Evolutionary conservation across 345 rosid species (phyloP), one percentile per base, ranked within the genome.

Genomic region (Cardiospermum halicacabum): DNA sequence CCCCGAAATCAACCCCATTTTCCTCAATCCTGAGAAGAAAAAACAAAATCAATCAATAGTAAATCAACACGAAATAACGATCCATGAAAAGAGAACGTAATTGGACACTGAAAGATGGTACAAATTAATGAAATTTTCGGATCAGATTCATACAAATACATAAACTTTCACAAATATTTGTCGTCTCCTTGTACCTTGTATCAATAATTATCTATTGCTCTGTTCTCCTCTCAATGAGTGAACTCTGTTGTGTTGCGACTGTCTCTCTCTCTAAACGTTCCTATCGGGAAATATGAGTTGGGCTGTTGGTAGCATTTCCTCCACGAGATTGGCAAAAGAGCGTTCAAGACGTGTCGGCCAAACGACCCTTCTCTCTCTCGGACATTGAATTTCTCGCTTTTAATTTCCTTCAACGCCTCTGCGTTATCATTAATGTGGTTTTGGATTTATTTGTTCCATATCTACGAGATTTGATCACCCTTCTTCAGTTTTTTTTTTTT

Each of bases 1-100:
- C 72, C 99, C 99, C 15, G 98, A 86, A 63, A 95, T 76, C 80
- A 91, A 73, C 67, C 99, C 99, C 99, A 95, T 89, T 67, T 77
- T 79, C 76, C 78, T 71, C 64, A 39, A 69, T 8, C 26, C 67
- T 18, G 40, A 2, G 2, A 4, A 37, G 13, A 62, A 45, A 62
- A 30, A 13, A 36, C 12, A 31, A 21, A 57, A 12, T n/a, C 11
- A 36, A 4, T 9, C 11, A 34, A 26, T 1, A 0, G 7, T 10
- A 50, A 28, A 39, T 40, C 21, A 15, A 60, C 31, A 34, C 37
- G 28, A 68, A 51, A 1, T 28, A 0, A 11, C 5, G 18, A 28
- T 4, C 15, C n/a, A 66, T 40, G 2, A 2, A 15, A 21, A 50
- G 30, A 24, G 47, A 54, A 67, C 16, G 19, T 7, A 28, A 48